Percentiles rank a stretch among this genome's conserved stretches.
These are phyloP conservation scores for Nannizziopsis arthrosporioides DNA, from an alignment of 2,329 filamentous ascomycete species.

Conservation along the genomic window DNA sequence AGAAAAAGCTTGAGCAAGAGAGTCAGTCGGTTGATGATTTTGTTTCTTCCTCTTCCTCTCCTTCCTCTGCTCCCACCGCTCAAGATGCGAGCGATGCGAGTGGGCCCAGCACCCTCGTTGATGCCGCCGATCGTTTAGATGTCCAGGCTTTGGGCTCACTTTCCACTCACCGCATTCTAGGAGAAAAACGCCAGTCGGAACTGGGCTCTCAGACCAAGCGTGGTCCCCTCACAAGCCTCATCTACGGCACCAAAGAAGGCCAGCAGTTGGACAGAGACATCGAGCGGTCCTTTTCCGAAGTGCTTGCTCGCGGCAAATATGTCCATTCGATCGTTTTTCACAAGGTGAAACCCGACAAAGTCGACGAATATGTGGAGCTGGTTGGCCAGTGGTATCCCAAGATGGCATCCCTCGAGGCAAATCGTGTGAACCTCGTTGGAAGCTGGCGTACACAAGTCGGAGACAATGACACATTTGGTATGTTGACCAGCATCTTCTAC, in stretches of 20 bases:
- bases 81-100: constrained; percentile 37
- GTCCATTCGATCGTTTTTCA: constrained; percentile 97
- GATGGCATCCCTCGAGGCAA: constrained; percentile 72
- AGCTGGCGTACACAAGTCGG: constrained; percentile 98
- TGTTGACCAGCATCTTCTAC: constrained; percentile 21
- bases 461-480: constrained; percentile 93
- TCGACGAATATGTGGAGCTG: constrained; percentile 84
- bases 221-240: constrained; percentile 68
- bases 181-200: constrained; percentile 43
- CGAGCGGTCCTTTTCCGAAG: constrained; percentile 88
- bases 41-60: constrained; percentile 33
- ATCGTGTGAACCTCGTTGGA: constrained; percentile 90
- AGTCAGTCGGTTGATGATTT: constrained; percentile 54
- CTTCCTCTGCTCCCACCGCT: constrained; percentile 33
- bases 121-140: constrained; percentile 31
- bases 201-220: constrained; percentile 45
- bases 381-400: constrained; percentile 86
- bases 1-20: constrained; percentile 67
- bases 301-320: constrained; percentile 91
- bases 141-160: constrained; percentile 50
- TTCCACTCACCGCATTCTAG: constrained; percentile 39
- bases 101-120: constrained; percentile 26
- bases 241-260: constrained; percentile 94
- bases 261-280: constrained; percentile 91
- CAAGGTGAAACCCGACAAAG: constrained; percentile 86